Conservation (phyloP, 345 rosid species). For the Ailanthus altissimus region DNA sequence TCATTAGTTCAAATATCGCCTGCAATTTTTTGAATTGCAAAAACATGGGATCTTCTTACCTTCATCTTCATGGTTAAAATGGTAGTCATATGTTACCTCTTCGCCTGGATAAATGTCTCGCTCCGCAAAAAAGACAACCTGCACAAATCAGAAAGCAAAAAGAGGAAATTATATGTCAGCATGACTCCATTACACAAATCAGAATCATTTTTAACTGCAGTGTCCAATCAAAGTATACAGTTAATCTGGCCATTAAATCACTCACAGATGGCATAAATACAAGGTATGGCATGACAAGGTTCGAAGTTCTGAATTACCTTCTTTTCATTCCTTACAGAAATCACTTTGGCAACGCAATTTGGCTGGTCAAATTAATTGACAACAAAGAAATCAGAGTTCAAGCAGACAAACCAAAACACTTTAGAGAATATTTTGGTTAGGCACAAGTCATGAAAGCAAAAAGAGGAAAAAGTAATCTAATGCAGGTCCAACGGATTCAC, state of each 20-base stretch:
- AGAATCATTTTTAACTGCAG: background rate
- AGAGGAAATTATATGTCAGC: too few species aligned
- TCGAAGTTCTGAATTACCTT: slow-evolving; percentile 37
- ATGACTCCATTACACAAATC: background rate
- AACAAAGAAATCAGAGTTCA: slow-evolving; percentile 18
- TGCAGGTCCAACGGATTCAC: background rate
- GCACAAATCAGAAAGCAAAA: too few species aligned
- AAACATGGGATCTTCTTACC: slow-evolving; percentile 56
- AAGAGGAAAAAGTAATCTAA: background rate
- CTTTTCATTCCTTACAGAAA: slow-evolving; percentile 53
- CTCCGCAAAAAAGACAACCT: slow-evolving; percentile 57
- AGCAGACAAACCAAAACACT: background rate
- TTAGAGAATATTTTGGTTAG: background rate
- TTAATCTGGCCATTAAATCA: background rate
- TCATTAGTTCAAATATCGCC: slow-evolving; percentile 49
- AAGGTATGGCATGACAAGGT: background rate
- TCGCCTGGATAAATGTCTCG: slow-evolving; percentile 61
- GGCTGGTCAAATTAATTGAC: slow-evolving; percentile 42
- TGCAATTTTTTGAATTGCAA: slow-evolving; percentile 58
- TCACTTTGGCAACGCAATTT: slow-evolving; percentile 59
- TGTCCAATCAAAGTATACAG: background rate
- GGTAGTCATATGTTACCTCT: slow-evolving; percentile 62
- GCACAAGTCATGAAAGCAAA: background rate
- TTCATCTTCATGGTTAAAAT: slow-evolving; percentile 59
- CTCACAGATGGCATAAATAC: background rate